Conservation (phyloP, 805 yeast species). For the Brettanomyces anomalus region DNA sequence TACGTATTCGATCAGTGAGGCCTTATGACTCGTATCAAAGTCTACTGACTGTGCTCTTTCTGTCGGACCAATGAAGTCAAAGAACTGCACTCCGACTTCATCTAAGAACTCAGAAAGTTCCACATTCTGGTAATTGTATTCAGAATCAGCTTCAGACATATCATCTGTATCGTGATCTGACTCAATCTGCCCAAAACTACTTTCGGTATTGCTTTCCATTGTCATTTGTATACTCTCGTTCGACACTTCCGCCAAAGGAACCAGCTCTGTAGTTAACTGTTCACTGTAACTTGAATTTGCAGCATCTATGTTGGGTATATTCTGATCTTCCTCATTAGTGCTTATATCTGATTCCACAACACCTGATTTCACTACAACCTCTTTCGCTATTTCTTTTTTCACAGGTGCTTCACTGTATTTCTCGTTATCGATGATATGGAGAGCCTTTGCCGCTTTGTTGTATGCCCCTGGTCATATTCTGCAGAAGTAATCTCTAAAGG, state of each 20-base stretch:
- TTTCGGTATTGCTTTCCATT: conserved; percentile 11
- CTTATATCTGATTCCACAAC: no score
- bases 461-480: conserved; percentile 1
- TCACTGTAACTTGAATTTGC: conserved; percentile 10
- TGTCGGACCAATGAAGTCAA: conserved; percentile 23
- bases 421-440: neutral
- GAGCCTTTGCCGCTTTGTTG: neutral
- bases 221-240: conserved; percentile 8
- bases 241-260: conserved; percentile 23
- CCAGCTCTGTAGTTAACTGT: conserved; percentile 18
- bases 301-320: neutral
- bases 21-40: conserved; percentile 2
- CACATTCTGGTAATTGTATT: conserved; percentile 20
- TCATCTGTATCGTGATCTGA: conserved; percentile 17
- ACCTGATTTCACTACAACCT: no score
- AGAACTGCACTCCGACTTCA: conserved; percentile 24
- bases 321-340: neutral
- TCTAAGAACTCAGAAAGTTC: conserved; percentile 19
- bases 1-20: conserved; percentile 17
- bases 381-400: no score
- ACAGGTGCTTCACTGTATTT: no score
- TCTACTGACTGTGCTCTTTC: conserved; percentile 16
- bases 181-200: conserved; percentile 11
- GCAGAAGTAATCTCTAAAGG: neutral
- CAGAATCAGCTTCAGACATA: neutral